Evolutionary conservation across 1,284 basidiomycete species (phyloP).

Genomic region (Xanthoconium separans): DNA sequence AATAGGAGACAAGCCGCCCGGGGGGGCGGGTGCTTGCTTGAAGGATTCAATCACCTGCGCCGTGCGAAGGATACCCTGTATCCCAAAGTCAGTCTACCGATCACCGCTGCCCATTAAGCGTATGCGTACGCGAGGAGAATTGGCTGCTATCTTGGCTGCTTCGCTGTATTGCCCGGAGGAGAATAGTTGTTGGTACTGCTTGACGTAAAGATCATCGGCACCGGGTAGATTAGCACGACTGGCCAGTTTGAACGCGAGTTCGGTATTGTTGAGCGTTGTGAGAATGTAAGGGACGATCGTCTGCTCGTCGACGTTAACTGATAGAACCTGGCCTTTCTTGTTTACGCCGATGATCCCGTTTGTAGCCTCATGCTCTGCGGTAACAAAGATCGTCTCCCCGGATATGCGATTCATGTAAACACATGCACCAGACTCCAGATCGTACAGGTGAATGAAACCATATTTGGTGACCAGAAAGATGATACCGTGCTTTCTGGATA

Average conservation of each 20-base stretch:
- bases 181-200: conserved; percentile 95
- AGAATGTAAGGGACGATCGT: conserved; percentile 96
- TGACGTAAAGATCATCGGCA: conserved; percentile 95
- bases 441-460: conserved; percentile 99
- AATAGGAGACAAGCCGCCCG: conserved; percentile 94
- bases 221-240: conserved; percentile 97
- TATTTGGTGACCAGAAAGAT: conserved; percentile 98
- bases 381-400: conserved; percentile 99
- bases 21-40: conserved; percentile 90
- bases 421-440: conserved; percentile 97
- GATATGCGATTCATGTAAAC: conserved; percentile 99
- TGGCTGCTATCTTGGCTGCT: conserved; percentile 98
- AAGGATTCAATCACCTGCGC: conserved; percentile 97
- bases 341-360: conserved; percentile 99
- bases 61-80: conserved; percentile 94
- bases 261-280: conserved; percentile 93
- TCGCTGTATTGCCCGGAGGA: conserved; percentile 88
- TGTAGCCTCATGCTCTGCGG: conserved; percentile 91
- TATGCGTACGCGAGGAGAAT: conserved; percentile 78
- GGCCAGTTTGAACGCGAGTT: conserved; percentile 97
- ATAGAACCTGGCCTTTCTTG: conserved; percentile 98
- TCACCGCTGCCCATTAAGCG: not conserved
- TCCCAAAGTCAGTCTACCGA: conserved; percentile 9
- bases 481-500: conserved; percentile 96
- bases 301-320: conserved; percentile 95